Base-by-base conservation (phyloP, 1,284 basidiomycete species). In the Fomitopsis betulina region DNA sequence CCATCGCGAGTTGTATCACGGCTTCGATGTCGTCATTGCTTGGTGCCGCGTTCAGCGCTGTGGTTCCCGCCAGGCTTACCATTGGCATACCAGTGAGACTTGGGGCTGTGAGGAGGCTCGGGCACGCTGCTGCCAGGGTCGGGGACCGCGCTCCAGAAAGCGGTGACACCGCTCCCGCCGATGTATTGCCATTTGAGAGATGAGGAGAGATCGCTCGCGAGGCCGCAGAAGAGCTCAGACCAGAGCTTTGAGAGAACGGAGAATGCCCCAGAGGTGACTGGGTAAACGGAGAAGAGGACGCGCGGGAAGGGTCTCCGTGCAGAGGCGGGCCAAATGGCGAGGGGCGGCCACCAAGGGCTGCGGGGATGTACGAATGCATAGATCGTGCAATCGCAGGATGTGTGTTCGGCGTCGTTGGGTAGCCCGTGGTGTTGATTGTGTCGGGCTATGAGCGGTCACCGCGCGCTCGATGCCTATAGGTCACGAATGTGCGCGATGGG, bases 21-120 rank as follows among this genome's bases (percentile, higher is more conserved):
- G 88, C 87, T 69, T 93, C 90, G 67, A 93, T 92, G 65, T 87
- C 86, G 74, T 89, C 88, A 74, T 87, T 86, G 5, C 84, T 81
- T 21, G 84, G 82, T n/a, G 45, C 27, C 13, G 6, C 45, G 25
- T 25, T n/a, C 25, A 47, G 45, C 4, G 32, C 17, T 15, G 49
- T 30, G 12, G 32, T 7, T 10, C 13, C 32, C 13, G 30, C 32
- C 2, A 51, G 32, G 10, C n/a, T 35, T 5, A 19, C 13, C 32
- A n/a, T 15, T 2, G 49, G 13, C 7, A 27, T 10, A 5, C 12
- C 49, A 32, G 30, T 51, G n/a, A 51, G 32, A 19, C 49, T 51
- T 7, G 49, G 32, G 17, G 49, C 32, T 17, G 21, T 33, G n/a
- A 51, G 49, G 33, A 37, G 47, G 47, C 27, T 23, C 47, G 47